Percentiles rank a stretch among this genome's conserved stretches.
Evolutionary conservation across 257 asterid species (phyloP).

Genomic region (Solanum medicagineum): DNA sequence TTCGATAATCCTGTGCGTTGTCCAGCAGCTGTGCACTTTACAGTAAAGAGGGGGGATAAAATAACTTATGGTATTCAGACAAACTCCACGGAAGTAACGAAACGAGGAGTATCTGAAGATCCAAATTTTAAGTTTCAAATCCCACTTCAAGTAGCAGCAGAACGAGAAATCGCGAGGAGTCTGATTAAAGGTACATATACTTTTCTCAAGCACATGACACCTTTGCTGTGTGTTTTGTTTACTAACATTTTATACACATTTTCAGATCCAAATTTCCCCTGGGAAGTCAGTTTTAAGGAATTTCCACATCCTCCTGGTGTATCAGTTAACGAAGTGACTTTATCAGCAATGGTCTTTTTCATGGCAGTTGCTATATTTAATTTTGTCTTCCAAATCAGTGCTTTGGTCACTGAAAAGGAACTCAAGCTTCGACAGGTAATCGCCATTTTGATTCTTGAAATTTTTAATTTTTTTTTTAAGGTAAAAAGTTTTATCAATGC

Average conservation of each 20-base stretch:
- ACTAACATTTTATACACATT: not conserved
- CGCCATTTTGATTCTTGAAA: not conserved
- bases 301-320: conserved; percentile 64
- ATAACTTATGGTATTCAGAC: conserved; percentile 83
- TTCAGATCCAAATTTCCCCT: conserved; percentile 60
- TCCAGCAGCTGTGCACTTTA: conserved; percentile 81
- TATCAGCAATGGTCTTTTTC: conserved; percentile 33
- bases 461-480: not conserved
- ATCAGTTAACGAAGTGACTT: too few relatives aligned
- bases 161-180: conserved; percentile 75
- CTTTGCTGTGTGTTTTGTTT: not conserved
- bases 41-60: conserved; percentile 43
- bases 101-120: conserved; percentile 55
- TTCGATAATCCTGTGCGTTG: conserved; percentile 58
- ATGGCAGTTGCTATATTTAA: conserved; percentile 85
- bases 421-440: conserved; percentile 85
- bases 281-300: conserved; percentile 66
- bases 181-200: conserved; percentile 48
- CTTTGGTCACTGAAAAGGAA: conserved; percentile 76
- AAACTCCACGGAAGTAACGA: conserved; percentile 54
- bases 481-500: not conserved
- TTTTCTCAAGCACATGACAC: not conserved
- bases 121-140: conserved; percentile 79
- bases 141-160: conserved; percentile 93
- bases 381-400: conserved; percentile 76